Evolutionary conservation across 495 filamentous ascomycete genomes (phyloP), one percentile per base, ranked within the genome.

Genomic region (Aspergillus bertholletiae): DNA sequence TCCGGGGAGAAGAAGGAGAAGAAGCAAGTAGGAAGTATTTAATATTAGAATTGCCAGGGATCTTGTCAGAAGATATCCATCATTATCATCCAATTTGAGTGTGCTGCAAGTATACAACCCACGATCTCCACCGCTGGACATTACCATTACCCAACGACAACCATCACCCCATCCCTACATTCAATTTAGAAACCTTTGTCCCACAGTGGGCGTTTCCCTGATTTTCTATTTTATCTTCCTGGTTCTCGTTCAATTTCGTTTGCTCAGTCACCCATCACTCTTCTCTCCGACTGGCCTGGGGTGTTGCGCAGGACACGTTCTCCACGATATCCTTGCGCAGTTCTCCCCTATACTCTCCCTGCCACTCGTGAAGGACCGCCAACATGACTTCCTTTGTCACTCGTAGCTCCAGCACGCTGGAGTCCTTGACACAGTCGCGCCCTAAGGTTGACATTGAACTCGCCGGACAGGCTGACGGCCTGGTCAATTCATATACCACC

Each of bases 401-500:
- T 23, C 59, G 62, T 5, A 58, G 58, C 23, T 71, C 69, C 21
- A 65, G 63, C 15, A 49, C 60, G 3, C 41, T 74, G 26, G 70
- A 72, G 46, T 53, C 64, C 21, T 66, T 65, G 21, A 59, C 68
- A 13, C 66, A 61, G 24, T 59, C 62, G 3, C 64, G 64, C 17
- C 72, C 71, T 7, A 68, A 69, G 30, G 56, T 78, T 43, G 58
- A 65, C 5, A 73, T 78, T 39, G 51, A 63, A 11, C 56, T 78
- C 5, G 55, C 20, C 5, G 63, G 60, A n/a, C 73, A 76, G 43
- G 60, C 49, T 17, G 57, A 65, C 5, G 65, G 70, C 22, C 74
- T 73, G 23, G 69, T 77, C 49, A 76, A 61, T 21, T 74, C 77
- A 15, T 87, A 81, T 62, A 84, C 81, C 8, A 85, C 84, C 1